phyloP scores from a whole-genome alignment of 1,139 yeast species.

The Zygosaccharomyces sapae region DNA sequence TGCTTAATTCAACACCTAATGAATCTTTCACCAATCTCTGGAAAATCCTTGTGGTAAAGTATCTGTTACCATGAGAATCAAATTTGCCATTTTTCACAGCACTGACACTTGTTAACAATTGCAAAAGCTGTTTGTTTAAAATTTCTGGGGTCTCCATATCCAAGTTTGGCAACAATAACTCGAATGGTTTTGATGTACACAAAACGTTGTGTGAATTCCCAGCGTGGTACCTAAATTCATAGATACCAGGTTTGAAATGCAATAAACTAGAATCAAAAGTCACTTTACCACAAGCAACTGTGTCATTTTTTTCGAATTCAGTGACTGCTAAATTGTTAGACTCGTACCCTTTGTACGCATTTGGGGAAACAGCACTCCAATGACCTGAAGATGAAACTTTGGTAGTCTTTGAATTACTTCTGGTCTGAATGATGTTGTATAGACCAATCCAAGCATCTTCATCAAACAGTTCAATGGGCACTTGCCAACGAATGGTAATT shows the following conservation, averaged over 20 bases:
- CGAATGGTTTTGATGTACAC: conserved; percentile 64
- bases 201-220: conserved; percentile 69
- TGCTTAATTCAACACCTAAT: conserved; percentile 36
- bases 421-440: conserved; percentile 61
- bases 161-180: conserved; percentile 47
- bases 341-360: conserved; percentile 26
- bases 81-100: conserved; percentile 19
- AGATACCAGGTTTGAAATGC: conserved; percentile 68
- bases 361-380: conserved; percentile 55
- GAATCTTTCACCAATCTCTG: conserved; percentile 32
- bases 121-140: conserved; percentile 20
- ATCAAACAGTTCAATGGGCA: conserved; percentile 44
- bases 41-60: conserved; percentile 25
- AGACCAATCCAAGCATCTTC: conserved; percentile 74
- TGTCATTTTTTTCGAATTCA: conserved; percentile 31
- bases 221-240: conserved; percentile 72
- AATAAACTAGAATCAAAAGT: conserved; percentile 49
- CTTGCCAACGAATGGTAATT: conserved; percentile 52
- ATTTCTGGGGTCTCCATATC: conserved; percentile 37
- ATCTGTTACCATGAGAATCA: conserved; percentile 23
- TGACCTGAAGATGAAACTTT: conserved; percentile 62
- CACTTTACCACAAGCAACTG: conserved; percentile 46
- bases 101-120: conserved; percentile 26
- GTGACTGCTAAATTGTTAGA: conserved; percentile 21
- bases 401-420: conserved; percentile 56